These are phyloP conservation scores for Claviceps sp. DNA, from an alignment of 2,329 filamentous ascomycete species.

Conservation along the genomic window DNA sequence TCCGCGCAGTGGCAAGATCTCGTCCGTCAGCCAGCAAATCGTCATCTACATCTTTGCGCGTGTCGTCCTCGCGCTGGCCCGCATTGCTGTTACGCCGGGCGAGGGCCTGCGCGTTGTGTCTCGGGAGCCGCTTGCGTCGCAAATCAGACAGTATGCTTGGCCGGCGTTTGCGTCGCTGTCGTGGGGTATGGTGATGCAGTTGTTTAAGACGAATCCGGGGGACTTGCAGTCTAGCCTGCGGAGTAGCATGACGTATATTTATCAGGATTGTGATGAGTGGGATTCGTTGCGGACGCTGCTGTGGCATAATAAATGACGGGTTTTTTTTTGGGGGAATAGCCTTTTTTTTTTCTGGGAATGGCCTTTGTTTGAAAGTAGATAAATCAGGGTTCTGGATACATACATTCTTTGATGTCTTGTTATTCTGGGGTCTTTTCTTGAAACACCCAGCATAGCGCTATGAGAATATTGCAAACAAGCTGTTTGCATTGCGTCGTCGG, in stretches of 20 bases:
- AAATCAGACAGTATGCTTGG: conserved; percentile 65
- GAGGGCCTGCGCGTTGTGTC: conserved; percentile 37
- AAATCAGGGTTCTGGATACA: neutral
- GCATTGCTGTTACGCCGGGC: conserved; percentile 60
- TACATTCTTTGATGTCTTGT: neutral
- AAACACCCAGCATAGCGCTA: no score
- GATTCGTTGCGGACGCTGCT: conserved; percentile 73
- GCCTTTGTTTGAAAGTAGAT: neutral
- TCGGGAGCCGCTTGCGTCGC: conserved; percentile 29
- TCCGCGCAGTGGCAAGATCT: conserved; percentile 52
- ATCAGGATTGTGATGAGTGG: conserved; percentile 79
- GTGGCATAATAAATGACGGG: conserved; percentile 60
- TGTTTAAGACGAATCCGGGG: conserved; percentile 86
- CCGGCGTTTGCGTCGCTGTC: conserved; percentile 80
- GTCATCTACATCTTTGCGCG: conserved; percentile 96
- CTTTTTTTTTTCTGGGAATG: neutral
- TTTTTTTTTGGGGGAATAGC: no score
- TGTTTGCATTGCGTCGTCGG: no score
- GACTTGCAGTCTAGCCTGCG: conserved; percentile 82
- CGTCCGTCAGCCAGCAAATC: conserved; percentile 87
- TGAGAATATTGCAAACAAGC: no score
- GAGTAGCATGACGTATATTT: conserved; percentile 97
- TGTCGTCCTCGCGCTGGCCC: conserved; percentile 72
- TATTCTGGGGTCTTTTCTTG: neutral
- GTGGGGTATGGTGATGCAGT: conserved; percentile 90